These are phyloP conservation scores for Epichloe aotearoae DNA, from an alignment of 2,329 filamentous ascomycete genomes.

Conservation along the genomic window DNA sequence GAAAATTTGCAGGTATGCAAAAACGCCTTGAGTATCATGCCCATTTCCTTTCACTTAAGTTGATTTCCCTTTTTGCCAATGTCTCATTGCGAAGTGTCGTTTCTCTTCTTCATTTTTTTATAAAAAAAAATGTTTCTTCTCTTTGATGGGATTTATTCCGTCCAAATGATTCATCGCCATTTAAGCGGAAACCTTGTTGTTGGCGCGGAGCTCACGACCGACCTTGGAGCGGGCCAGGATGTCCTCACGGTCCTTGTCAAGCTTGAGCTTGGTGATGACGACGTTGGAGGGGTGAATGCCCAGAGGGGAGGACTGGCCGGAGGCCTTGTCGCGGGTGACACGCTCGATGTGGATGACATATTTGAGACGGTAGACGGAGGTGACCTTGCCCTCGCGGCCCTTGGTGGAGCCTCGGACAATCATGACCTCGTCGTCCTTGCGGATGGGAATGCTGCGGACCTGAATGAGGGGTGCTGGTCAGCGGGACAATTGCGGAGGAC, in stretches of 20 bases:
- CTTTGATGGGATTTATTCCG: neutral
- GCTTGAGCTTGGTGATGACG: constrained; percentile 97
- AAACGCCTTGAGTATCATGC: constrained; percentile 24
- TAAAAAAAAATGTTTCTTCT: neutral
- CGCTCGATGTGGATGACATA: constrained; percentile 96
- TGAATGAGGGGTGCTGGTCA: constrained; percentile 21
- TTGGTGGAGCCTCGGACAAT: constrained; percentile 91
- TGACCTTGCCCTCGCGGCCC: constrained; percentile 97
- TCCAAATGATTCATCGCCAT: constrained; percentile 4
- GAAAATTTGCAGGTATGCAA: constrained; percentile 9
- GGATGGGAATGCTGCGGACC: constrained; percentile 92
- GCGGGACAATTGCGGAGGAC: neutral
- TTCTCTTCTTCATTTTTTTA: constrained; percentile 8
- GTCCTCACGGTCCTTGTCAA: constrained; percentile 86
- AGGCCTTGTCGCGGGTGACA: constrained; percentile 92
- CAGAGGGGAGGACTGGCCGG: constrained; percentile 89
- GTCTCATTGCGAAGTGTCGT: constrained; percentile 11
- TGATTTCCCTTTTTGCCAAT: constrained; percentile 10
- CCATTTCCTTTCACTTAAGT: constrained; percentile 6
- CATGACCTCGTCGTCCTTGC: constrained; percentile 92
- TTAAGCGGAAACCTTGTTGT: constrained; percentile 53
- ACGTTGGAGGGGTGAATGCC: constrained; percentile 95
- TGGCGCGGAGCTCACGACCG: constrained; percentile 63
- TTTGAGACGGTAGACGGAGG: constrained; percentile 95
- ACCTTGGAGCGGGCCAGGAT: constrained; percentile 76